Base-by-base conservation (phyloP, 495 filamentous ascomycete species). In the Xylaria nigripes region DNA sequence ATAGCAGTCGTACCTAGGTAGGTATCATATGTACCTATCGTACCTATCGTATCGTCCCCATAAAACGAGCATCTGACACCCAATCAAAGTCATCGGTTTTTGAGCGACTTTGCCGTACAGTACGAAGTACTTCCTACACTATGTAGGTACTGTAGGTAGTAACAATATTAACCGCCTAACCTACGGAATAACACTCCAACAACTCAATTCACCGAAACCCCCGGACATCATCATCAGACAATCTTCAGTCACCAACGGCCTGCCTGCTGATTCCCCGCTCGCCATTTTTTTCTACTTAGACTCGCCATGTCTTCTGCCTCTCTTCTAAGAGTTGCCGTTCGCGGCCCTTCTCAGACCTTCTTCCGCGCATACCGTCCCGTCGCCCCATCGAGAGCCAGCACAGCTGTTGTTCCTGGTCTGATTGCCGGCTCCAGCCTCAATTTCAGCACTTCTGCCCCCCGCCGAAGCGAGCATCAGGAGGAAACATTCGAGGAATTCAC, bases 401-500 rank as follows among this genome's bases (percentile, higher is more conserved):
- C 50, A 40, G 72, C 57, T 63, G 57, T 70, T 57, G 58, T 63
- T 56, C 65, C 72, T 43, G 69, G 61, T 54, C 53, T 71, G n/a
- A 54, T 68, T 46, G 64, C 62, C 50, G 57, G 76, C 63, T 71
- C 79, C 59, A 65, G 69, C 68, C 76, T 71, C 72, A 79, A 72
- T 75, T 87, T 87, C 80, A 86, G 83, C 78, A 86, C 82, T 64
- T 78, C 81, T 65, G 73, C 71, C 60, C 58, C 71, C 68, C 72
- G 78, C 69, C 75, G 76, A 65, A 70, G 71, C 66, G 73, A 77
- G 64, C 76, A 75, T 77, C 77, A 89, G 69, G 86, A 92, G 70
- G 93, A 99, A 84, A 96, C 83, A 65, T 99, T 93, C 67, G 93
- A 99, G 80, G 90, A 99, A 79, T 99, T 99, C 74, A 89, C 87